Percentiles rank a stretch among this genome's conserved stretches.
Evolutionary conservation across 2,329 filamentous ascomycete species (phyloP).

Genomic region (Fusarium sulawesiense): DNA sequence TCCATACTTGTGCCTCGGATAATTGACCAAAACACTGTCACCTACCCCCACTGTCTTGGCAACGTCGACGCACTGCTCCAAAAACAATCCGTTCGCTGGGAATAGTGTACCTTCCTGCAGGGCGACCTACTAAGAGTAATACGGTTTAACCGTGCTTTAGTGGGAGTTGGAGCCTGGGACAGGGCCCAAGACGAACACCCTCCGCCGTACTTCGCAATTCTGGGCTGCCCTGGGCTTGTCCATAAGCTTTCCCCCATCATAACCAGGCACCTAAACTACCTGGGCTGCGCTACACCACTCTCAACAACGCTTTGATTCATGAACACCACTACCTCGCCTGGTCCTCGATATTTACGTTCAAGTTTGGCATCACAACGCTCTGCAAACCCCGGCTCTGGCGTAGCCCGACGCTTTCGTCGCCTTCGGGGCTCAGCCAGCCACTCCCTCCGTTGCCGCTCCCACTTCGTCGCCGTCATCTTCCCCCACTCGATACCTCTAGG

Average conservation of each 20-base stretch:
- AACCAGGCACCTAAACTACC: slow-evolving; percentile 2
- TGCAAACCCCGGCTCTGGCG: slow-evolving; percentile 31
- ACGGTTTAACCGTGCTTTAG: slow-evolving; percentile 17
- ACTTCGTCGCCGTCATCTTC: slow-evolving; percentile 40
- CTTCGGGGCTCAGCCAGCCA: slow-evolving; percentile 38
- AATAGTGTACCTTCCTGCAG: slow-evolving; percentile 7
- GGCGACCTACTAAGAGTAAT: slow-evolving; percentile 6
- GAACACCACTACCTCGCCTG: slow-evolving; percentile 41
- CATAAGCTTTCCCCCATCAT: slow-evolving; percentile 29
- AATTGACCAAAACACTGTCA: slow-evolving; percentile 1
- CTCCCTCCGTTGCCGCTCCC: slow-evolving; percentile 32
- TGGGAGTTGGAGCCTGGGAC: slow-evolving; percentile 30
- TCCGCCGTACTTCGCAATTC: slow-evolving; percentile 19
- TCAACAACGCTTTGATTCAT: slow-evolving; percentile 39
- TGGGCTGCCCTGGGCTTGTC: slow-evolving; percentile 12
- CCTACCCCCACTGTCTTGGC: slow-evolving; percentile 41
- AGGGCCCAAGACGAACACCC: slow-evolving; percentile 16
- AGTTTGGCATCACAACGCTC: slow-evolving; percentile 33
- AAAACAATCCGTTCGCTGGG: slow-evolving; percentile 9
- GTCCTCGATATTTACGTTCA: slow-evolving; percentile 27
- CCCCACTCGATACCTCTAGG: slow-evolving; percentile 37
- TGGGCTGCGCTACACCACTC: slow-evolving; percentile 10
- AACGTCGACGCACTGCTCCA: slow-evolving; percentile 30
- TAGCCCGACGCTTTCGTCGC: slow-evolving; percentile 40
- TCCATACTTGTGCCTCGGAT: slow-evolving; percentile 1